Evolutionary conservation across 2,329 filamentous ascomycete species (phyloP).

Genomic region (Cladosporium sp.): DNA sequence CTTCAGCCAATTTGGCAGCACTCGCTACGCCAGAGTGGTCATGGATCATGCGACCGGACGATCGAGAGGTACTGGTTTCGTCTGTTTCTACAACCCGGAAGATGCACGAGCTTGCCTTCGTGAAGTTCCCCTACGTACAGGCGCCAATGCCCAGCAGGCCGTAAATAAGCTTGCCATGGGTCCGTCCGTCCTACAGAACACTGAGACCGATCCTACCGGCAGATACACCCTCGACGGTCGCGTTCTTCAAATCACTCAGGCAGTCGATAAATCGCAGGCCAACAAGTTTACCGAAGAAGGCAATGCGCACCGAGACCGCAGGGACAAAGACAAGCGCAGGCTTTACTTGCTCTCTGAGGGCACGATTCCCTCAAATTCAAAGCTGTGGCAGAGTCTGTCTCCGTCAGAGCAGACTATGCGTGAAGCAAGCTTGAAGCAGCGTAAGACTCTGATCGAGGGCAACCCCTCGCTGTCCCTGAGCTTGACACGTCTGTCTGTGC

Average conservation of each 20-base stretch:
- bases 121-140: slow-evolving; percentile 56
- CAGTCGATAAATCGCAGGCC: slow-evolving; percentile 79
- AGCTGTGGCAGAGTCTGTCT: slow-evolving; percentile 69
- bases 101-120: slow-evolving; percentile 74
- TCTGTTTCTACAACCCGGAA: slow-evolving; percentile 75
- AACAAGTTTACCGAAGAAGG: slow-evolving; percentile 66
- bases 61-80: slow-evolving; percentile 87
- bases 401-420: slow-evolving; percentile 79
- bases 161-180: slow-evolving; percentile 48
- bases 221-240: slow-evolving; percentile 87
- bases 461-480: slow-evolving; percentile 87
- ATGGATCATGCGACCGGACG: slow-evolving; percentile 79
- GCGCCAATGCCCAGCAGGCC: slow-evolving; percentile 4
- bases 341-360: slow-evolving; percentile 86
- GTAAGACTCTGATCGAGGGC: slow-evolving; percentile 81
- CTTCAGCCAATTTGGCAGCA: slow-evolving; percentile 79
- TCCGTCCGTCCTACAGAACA: slow-evolving; percentile 76
- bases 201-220: slow-evolving; percentile 71
- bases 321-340: slow-evolving; percentile 80
- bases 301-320: slow-evolving; percentile 54
- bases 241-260: slow-evolving; percentile 74
- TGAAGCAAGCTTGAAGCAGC: slow-evolving; percentile 78
- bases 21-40: slow-evolving; percentile 87
- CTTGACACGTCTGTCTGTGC: slow-evolving; percentile 81
- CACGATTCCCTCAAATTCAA: slow-evolving; percentile 67